Evolutionary conservation across 768 basidiomycete species (phyloP).

Genomic region (Pholiota conissans): DNA sequence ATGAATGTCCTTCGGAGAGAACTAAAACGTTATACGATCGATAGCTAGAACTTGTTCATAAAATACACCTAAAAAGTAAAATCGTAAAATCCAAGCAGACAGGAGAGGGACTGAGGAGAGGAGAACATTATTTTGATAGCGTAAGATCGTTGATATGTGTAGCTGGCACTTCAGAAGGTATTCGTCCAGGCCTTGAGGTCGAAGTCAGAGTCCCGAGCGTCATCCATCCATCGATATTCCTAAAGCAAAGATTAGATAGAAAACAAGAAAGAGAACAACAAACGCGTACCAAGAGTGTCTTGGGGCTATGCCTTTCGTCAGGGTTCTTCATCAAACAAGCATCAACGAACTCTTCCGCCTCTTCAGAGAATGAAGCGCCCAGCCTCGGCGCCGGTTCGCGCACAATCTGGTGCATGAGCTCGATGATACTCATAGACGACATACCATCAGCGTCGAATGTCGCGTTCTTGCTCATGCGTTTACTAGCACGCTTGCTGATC

Average conservation of each 20-base stretch:
- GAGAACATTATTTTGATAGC: too few relatives aligned
- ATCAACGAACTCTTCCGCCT: slow-evolving; percentile 86
- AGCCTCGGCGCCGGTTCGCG: slow-evolving; percentile 94
- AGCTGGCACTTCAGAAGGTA: slow-evolving; percentile 51
- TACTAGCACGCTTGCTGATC: slow-evolving; percentile 69
- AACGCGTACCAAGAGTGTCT: slow-evolving; percentile 71
- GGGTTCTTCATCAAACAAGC: slow-evolving; percentile 91
- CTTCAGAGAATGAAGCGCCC: slow-evolving; percentile 63
- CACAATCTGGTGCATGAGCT: slow-evolving; percentile 96
- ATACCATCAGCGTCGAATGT: slow-evolving; percentile 82
- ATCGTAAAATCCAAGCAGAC: not conserved
- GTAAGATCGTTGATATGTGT: too few relatives aligned
- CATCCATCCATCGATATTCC: slow-evolving; percentile 76
- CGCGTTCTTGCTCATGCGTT: slow-evolving; percentile 62
- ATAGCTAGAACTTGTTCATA: not conserved
- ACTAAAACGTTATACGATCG: not conserved
- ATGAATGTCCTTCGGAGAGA: too few relatives aligned
- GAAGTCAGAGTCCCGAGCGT: slow-evolving; percentile 56
- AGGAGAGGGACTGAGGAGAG: too few relatives aligned
- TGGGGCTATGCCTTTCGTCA: slow-evolving; percentile 77
- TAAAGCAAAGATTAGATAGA: slow-evolving; percentile 24
- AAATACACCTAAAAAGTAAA: not conserved
- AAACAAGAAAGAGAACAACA: not conserved
- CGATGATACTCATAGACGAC: slow-evolving; percentile 93
- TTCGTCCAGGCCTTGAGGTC: slow-evolving; percentile 81